A percentile compares a stretch with the other conserved stretches of the same genome.
Conservation (phyloP, 208 protist species). For the Crithidia sp. region DNA sequence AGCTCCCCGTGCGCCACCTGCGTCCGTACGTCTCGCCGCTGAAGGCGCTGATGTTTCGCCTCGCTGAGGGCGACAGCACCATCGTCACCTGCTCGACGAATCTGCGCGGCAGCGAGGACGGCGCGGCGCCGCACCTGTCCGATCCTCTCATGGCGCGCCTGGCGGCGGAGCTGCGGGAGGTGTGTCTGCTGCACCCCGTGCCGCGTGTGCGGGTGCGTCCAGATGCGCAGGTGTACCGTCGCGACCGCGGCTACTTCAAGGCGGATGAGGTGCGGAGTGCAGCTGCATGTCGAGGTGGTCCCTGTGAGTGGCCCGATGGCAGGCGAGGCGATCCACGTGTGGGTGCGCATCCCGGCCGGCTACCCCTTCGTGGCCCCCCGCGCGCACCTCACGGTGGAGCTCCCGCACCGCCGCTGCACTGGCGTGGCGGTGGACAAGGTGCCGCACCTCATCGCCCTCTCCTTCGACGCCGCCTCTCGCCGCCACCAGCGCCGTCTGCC, state of each 20-base stretch:
- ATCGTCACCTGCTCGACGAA: neutral
- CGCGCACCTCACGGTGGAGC: slow-evolving; percentile 41
- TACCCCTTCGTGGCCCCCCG: slow-evolving; percentile 58
- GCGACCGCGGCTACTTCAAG: slow-evolving; percentile 22
- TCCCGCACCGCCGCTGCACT: slow-evolving; percentile 44
- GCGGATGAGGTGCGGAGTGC: slow-evolving; percentile 27
- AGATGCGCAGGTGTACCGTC: slow-evolving; percentile 17
- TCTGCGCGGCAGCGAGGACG: neutral
- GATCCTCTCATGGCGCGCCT: slow-evolving; percentile 20
- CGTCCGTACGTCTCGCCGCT: slow-evolving; percentile 17
- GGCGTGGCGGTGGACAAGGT: slow-evolving; percentile 38
- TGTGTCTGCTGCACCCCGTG: slow-evolving; percentile 13
- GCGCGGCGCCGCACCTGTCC: slow-evolving; percentile 5
- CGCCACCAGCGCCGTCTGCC: neutral
- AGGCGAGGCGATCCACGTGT: slow-evolving; percentile 43
- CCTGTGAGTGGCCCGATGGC: slow-evolving; percentile 54
- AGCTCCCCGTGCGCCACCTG: slow-evolving; percentile 21
- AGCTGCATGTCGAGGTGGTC: slow-evolving; percentile 50
- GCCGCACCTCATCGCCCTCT: slow-evolving; percentile 48
- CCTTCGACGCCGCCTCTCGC: slow-evolving; percentile 2
- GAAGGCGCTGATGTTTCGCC: slow-evolving; percentile 16
- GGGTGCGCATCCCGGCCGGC: slow-evolving; percentile 40
- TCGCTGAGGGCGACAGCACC: slow-evolving; percentile 21
- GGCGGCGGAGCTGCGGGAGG: slow-evolving; percentile 14
- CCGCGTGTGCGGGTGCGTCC: slow-evolving; percentile 22